Base-by-base conservation (phyloP, 2,329 filamentous ascomycete genomes). In the Penicillium sp. region DNA sequence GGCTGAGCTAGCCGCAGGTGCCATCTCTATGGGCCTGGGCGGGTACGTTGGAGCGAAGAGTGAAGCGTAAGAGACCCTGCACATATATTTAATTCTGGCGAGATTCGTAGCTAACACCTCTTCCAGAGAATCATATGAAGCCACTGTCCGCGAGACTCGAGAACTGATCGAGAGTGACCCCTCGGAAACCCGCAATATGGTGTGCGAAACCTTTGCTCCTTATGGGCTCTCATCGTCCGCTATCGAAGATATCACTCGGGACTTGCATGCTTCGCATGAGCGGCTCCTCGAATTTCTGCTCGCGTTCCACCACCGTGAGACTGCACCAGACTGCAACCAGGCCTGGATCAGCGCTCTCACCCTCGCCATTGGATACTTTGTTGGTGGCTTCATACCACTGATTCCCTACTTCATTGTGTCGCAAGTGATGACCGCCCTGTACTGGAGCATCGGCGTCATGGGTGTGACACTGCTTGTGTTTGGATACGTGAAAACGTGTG, bases 1-100 rank as follows among this genome's bases (percentile, higher is more conserved):
- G n/a, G 90, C 90, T 4, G 90, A 93, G 79, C 81, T 93, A 54
- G 88, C 90, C 68, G 88, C 88, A 0, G 90, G 90, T 33, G 87
- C 88, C 65, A 91, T 93, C 67, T 89, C 85, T 59, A 93, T 93
- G 90, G 90, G 90, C 0, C 80, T 93, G 5, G 89, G 90, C n/a
- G 89, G 87, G 10, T 92, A 89, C 71, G 83, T 93, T 1, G 89
- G 80, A 14, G 79, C 81, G 1, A 82, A 80, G 66, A 80, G 80
- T 64, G 82, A 84, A 77, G 76, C 78, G 75, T 83, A 77, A 71
- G 81, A 70, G 33, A n/a, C 14, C 16, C 3, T n/a, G 19, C 22
- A 14, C 26, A 11, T 10, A n/a, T 11, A 4, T 30, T 2, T 25
- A 26, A 22, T 26, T 6, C 28, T 19, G 4, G 10, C 38, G 33